These are phyloP conservation scores for Hypoxylon intermedium DNA, from an alignment of 495 filamentous ascomycete species.

Conservation along the genomic window DNA sequence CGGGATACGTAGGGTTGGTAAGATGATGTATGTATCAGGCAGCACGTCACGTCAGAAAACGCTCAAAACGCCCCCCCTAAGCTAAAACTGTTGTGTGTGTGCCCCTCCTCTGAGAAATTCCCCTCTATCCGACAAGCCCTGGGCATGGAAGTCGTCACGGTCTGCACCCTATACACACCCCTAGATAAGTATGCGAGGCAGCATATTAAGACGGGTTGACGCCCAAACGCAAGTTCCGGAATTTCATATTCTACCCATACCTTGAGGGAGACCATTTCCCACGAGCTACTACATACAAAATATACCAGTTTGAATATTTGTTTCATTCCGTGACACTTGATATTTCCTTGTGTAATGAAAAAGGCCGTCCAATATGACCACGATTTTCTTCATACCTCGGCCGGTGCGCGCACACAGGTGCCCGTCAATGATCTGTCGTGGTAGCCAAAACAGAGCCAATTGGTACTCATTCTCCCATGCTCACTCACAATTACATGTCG, in stretches of 20 bases:
- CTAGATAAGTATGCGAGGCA: too few species aligned
- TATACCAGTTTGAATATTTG: conserved; percentile 14
- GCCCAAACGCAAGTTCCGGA: conserved; percentile 8
- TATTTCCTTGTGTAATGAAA: neutral
- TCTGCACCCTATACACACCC: conserved; percentile 12
- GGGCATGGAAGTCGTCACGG: too few species aligned
- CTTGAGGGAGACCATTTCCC: conserved; percentile 6
- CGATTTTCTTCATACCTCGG: neutral
- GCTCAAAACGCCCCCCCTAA: neutral
- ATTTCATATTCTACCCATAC: neutral
- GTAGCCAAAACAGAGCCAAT: too few species aligned
- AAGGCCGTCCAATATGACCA: neutral
- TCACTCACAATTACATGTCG: too few species aligned
- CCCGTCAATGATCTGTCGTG: too few species aligned
- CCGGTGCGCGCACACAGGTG: neutral
- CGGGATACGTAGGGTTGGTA: neutral
- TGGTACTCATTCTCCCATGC: too few species aligned
- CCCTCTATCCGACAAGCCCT: neutral
- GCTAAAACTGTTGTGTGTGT: neutral
- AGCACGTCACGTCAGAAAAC: conserved; percentile 1
- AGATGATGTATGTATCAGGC: neutral
- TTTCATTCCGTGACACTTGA: neutral
- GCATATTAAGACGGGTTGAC: conserved; percentile 5
- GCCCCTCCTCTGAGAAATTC: neutral
- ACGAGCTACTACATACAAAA: too few species aligned